These are phyloP conservation scores for Boletus reticuloceps DNA, from an alignment of 768 basidiomycete genomes.

Conservation along the genomic window DNA sequence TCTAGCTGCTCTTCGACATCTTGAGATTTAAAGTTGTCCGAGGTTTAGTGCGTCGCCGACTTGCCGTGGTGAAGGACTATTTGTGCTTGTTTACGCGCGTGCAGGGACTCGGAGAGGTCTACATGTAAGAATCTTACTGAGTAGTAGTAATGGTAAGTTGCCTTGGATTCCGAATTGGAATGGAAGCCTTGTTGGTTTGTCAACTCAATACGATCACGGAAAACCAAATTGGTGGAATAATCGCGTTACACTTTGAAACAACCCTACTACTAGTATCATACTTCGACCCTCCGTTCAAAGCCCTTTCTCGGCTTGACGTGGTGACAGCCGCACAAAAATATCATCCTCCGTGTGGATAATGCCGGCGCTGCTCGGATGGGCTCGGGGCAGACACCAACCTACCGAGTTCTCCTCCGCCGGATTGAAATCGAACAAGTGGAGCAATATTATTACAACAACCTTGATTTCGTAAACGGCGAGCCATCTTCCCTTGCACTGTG, in stretches of 20 bases:
- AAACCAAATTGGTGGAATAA: not conserved
- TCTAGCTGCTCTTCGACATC: not conserved
- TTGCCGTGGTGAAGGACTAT: slow-evolving; percentile 3
- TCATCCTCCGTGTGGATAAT: slow-evolving; percentile 20
- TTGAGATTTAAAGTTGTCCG: not conserved
- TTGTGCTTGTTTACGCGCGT: slow-evolving; percentile 10
- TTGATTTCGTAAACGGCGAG: slow-evolving; percentile 24
- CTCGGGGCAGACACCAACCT: slow-evolving; percentile 8
- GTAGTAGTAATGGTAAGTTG: too few species aligned
- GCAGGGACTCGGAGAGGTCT: too few species aligned
- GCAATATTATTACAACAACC: slow-evolving; percentile 13
- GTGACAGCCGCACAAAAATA: slow-evolving; percentile 4
- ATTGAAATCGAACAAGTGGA: slow-evolving; percentile 14
- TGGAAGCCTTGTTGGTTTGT: not conserved
- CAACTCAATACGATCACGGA: not conserved
- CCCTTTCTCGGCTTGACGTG: not conserved
- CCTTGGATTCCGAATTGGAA: not conserved
- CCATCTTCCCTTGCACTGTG: slow-evolving; percentile 26
- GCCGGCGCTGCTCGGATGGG: slow-evolving; percentile 12
- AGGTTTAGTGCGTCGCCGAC: slow-evolving; percentile 4
- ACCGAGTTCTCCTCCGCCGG: not conserved
- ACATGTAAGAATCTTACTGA: too few species aligned
- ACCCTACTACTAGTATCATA: too few species aligned
- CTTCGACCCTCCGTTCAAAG: not conserved
- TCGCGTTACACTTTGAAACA: not conserved